Conservation (phyloP, 2,329 filamentous ascomycete species). For the Pyrenochaeta sp. region DNA sequence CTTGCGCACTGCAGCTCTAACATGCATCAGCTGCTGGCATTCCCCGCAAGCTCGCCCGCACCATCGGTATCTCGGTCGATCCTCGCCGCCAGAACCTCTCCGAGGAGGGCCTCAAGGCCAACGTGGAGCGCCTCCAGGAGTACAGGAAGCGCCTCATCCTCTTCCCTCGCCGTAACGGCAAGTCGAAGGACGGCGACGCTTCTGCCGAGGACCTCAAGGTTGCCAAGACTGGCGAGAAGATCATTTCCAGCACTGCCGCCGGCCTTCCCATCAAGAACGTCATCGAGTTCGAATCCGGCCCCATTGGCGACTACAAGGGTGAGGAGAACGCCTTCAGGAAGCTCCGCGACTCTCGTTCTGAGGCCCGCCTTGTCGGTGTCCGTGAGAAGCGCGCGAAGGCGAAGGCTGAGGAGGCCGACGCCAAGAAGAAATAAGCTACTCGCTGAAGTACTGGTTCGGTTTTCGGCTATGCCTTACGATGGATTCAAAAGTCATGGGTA, state of each 20-base stretch:
- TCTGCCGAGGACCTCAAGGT: slow-evolving; percentile 82
- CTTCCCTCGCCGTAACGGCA: slow-evolving; percentile 92
- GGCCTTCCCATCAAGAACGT: slow-evolving; percentile 77
- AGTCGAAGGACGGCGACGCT: slow-evolving; percentile 92
- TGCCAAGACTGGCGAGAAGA: slow-evolving; percentile 64
- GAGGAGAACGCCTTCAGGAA: slow-evolving; percentile 88
- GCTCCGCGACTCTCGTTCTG: slow-evolving; percentile 84
- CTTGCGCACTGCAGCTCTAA: slow-evolving; percentile 20
- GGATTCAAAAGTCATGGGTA: slow-evolving; percentile 43
- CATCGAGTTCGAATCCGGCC: slow-evolving; percentile 79
- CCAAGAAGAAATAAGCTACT: slow-evolving; percentile 78
- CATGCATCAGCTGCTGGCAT: slow-evolving; percentile 84
- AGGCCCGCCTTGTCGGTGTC: slow-evolving; percentile 80
- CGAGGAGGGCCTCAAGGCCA: slow-evolving; percentile 91
- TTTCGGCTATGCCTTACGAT: slow-evolving; percentile 40
- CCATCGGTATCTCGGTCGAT: slow-evolving; percentile 97
- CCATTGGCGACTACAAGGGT: slow-evolving; percentile 72
- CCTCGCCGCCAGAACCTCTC: slow-evolving; percentile 95
- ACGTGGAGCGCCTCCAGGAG: slow-evolving; percentile 97
- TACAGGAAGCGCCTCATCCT: slow-evolving; percentile 97
- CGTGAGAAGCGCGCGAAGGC: slow-evolving; percentile 94
- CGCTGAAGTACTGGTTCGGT: slow-evolving; percentile 25
- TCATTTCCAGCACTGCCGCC: slow-evolving; percentile 62
- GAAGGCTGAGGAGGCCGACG: slow-evolving; percentile 80
- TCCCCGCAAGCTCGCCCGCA: slow-evolving; percentile 90